phyloP scores from a whole-genome alignment of 2,329 filamentous ascomycete genomes.

The Claviceps pusilla region DNA sequence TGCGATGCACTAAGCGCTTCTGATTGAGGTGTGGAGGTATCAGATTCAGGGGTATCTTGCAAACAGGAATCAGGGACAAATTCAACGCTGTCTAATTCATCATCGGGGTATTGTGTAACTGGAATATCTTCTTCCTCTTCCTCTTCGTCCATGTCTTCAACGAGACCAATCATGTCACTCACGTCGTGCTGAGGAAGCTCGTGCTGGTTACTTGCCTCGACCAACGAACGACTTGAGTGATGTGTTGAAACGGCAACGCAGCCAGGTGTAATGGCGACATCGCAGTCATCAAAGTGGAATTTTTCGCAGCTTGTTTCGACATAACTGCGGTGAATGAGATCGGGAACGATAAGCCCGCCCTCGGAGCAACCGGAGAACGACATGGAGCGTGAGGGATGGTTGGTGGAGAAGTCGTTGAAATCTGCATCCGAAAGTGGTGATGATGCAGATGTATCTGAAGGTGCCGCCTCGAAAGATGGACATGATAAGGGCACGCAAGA shows the following conservation, averaged over 20 bases:
- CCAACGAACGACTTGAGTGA: constrained; percentile 20
- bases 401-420: constrained; percentile 19
- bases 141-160: constrained; percentile 14
- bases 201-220: constrained; percentile 17
- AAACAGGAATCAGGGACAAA: constrained; percentile 6
- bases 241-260: constrained; percentile 24
- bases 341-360: constrained; percentile 23
- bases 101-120: constrained; percentile 25
- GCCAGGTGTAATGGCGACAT: constrained; percentile 28
- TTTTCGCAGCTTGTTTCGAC: constrained; percentile 27
- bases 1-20: constrained; percentile 21
- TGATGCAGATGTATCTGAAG: constrained; percentile 27
- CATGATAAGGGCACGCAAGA: constrained; percentile 20
- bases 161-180: constrained; percentile 17
- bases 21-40: constrained; percentile 29
- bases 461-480: constrained; percentile 35
- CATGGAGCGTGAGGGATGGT: constrained; percentile 30
- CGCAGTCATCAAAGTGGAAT: constrained; percentile 30
- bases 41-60: constrained; percentile 25
- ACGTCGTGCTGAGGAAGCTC: constrained; percentile 15
- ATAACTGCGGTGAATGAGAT: constrained; percentile 14
- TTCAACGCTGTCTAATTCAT: constrained; percentile 19
- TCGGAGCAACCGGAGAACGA: constrained; percentile 37
- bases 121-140: constrained; percentile 22
- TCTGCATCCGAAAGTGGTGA: constrained; percentile 20